A percentile compares a stretch with the other conserved stretches of the same genome.
Conservation (phyloP, 2,329 filamentous ascomycete species). For the Chalaropsis thielavioides region DNA sequence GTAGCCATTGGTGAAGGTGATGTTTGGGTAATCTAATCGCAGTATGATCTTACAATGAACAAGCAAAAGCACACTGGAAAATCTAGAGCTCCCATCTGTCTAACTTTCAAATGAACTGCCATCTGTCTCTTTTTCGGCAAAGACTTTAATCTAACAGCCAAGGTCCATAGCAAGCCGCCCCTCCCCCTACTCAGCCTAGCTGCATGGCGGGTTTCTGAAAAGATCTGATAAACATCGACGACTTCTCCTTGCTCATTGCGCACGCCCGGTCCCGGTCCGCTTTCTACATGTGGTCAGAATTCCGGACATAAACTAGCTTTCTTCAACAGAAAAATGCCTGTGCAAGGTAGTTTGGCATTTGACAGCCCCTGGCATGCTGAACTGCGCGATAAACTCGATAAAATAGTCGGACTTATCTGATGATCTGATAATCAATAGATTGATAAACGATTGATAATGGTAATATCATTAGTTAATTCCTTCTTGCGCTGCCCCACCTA, state of each 20-base stretch:
- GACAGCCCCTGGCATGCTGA: background rate
- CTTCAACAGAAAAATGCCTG: background rate
- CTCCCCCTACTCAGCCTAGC: background rate
- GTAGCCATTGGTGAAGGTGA: conserved; percentile 12
- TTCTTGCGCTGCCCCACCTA: background rate
- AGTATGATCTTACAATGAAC: background rate
- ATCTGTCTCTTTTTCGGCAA: background rate
- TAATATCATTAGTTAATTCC: background rate
- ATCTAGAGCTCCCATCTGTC: background rate
- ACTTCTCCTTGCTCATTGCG: background rate
- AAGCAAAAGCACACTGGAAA: background rate
- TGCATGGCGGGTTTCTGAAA: background rate
- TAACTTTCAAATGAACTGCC: background rate
- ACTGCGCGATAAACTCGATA: conserved; percentile 4
- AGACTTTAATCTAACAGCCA: background rate
- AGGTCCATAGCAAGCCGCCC: background rate
- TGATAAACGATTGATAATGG: conserved; percentile 8
- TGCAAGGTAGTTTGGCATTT: background rate
- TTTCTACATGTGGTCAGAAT: background rate
- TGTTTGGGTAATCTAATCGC: background rate
- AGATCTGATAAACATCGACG: background rate
- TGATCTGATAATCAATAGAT: conserved; percentile 11
- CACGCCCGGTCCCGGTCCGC: background rate
- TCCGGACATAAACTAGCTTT: background rate
- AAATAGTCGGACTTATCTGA: conserved; percentile 7